Base-by-base conservation (phyloP, 495 filamentous ascomycete species). In the Talaromyces trachyspermus region DNA sequence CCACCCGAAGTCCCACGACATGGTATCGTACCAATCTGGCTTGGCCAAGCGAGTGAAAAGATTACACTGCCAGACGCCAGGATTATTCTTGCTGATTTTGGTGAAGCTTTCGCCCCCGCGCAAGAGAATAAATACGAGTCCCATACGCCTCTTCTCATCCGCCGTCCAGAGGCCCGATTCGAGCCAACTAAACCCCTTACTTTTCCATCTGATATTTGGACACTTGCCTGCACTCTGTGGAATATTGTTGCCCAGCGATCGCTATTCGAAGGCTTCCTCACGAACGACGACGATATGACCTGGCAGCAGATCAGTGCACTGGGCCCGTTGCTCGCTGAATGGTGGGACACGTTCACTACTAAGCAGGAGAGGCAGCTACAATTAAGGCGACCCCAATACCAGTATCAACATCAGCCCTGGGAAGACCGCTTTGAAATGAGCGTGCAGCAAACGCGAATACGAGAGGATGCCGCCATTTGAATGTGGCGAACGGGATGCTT, bases 31-130 rank as follows among this genome's bases (percentile, higher is more conserved):
- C 53, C 62, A 2, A 49, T 65, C 23, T 65, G 58, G 62, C 46
- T 65, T 0, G 63, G 60, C 8, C 32, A 56, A 53, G 47, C 53
- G 41, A 58, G 59, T 43, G 58, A 63, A 14, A 19, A 55, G 10
- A 32, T 66, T 5, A 49, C 33, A 33, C 54, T 56, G 33, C 0
- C 55, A 49, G 58, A 58, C 48, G 47, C 57, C 30, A 59, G 49
- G 18, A 61, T 71, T 37, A 5, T 70, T 9, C 60, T 73, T 43
- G 29, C 51, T 26, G 69, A 71, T 38, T 65, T 71, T 49, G 67
- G 68, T 10, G 55, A 62, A 38, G 56, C 67, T 2, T 72, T 68
- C 51, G 50, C 43, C 17, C 53, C 50, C 5, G 30, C 54, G 35
- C 26, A 57, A 43, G 54, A 65, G 50, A 29, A 7, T 11, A 53